phyloP scores from a whole-genome alignment of 495 filamentous ascomycete genomes.

The Podospora pseudocomata region DNA sequence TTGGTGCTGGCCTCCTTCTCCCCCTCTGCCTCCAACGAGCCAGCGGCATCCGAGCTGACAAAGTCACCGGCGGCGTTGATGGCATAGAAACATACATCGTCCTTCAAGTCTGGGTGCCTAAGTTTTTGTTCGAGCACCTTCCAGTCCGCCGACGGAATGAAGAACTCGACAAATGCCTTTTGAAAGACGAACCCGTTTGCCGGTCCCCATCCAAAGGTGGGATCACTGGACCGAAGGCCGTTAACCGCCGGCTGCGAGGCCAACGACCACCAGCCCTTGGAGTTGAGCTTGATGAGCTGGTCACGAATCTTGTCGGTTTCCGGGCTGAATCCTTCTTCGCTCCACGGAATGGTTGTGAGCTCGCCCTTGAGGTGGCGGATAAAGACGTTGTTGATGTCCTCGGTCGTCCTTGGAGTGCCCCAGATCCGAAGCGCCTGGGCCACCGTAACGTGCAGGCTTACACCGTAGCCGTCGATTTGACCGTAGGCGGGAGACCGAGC shows the following conservation, averaged over 20 bases:
- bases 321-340: conserved; percentile 78
- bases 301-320: conserved; percentile 78
- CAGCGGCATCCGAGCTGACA: conserved; percentile 54
- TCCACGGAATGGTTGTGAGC: conserved; percentile 82
- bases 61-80: conserved; percentile 69
- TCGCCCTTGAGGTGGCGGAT: conserved; percentile 71
- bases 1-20: conserved; percentile 63
- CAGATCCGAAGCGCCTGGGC: conserved; percentile 76
- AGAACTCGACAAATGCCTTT: conserved; percentile 97
- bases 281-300: conserved; percentile 69
- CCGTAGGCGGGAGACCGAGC: conserved; percentile 87
- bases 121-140: conserved; percentile 59
- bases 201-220: conserved; percentile 92
- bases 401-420: conserved; percentile 64
- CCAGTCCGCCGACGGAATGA: conserved; percentile 72
- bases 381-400: conserved; percentile 77
- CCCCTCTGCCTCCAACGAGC: conserved; percentile 18
- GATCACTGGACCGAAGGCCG: conserved; percentile 67
- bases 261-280: conserved; percentile 90
- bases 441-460: conserved; percentile 76
- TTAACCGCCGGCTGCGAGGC: conserved; percentile 96
- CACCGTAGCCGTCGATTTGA: conserved; percentile 93
- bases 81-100: conserved; percentile 80
- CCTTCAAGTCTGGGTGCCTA: conserved; percentile 47
- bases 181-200: conserved; percentile 93